These are phyloP conservation scores for Medicago truncatula DNA, from an alignment of 306 rosid species.

Conservation along the genomic window DNA sequence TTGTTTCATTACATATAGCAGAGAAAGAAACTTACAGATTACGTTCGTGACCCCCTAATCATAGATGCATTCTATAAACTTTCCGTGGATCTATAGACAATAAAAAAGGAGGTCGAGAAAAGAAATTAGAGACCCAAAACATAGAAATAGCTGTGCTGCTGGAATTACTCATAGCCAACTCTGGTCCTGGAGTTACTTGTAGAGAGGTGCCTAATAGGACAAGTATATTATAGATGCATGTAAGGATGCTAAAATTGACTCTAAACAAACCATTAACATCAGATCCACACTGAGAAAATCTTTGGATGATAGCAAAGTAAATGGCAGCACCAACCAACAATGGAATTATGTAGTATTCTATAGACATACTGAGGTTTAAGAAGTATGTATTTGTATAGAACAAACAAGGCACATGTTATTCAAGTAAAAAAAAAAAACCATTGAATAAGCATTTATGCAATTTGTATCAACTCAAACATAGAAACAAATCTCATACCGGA, in stretches of 20 bases:
- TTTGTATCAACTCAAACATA: not conserved
- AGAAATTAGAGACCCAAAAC: not conserved
- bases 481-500: constrained; percentile 13
- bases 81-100: not conserved
- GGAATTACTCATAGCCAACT: not conserved
- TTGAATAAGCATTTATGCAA: not conserved
- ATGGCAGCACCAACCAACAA: not conserved
- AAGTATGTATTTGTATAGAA: too few relatives aligned
- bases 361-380: not conserved
- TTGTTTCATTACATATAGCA: not conserved
- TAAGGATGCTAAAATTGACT: too few relatives aligned
- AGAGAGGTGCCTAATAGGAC: not conserved
- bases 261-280: not conserved
- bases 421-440: not conserved
- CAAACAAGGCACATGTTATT: not conserved
- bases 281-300: not conserved
- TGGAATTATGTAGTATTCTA: not conserved
- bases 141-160: not conserved
- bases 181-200: not conserved
- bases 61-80: not conserved
- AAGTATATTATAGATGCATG: too few relatives aligned
- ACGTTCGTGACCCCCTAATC: not conserved
- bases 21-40: not conserved
- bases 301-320: not conserved
- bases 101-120: too few relatives aligned